Evolutionary conservation across 2,329 filamentous ascomycete genomes (phyloP).

Genomic region (Calonectria honghensis): DNA sequence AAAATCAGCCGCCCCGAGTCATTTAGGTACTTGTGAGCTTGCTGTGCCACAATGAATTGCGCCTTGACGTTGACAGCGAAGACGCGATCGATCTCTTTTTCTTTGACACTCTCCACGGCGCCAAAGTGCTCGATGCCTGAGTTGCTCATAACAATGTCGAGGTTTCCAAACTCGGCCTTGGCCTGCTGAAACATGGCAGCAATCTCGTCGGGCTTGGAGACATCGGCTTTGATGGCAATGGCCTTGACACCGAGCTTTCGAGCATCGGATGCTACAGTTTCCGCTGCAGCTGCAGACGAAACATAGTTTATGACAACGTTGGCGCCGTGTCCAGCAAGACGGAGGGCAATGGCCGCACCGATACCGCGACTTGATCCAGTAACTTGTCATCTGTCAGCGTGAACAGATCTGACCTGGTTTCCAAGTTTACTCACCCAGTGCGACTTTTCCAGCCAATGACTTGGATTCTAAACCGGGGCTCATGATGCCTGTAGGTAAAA

Average conservation of each 20-base stretch:
- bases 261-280: slow-evolving; percentile 73
- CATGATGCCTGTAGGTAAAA: too few species aligned
- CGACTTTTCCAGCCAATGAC: not conserved
- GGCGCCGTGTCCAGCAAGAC: slow-evolving; percentile 74
- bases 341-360: slow-evolving; percentile 74
- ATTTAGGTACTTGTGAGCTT: slow-evolving; percentile 82
- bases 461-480: not conserved
- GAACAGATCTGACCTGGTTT: too few species aligned
- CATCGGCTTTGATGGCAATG: slow-evolving; percentile 80
- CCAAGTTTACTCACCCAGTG: not conserved
- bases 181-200: slow-evolving; percentile 78
- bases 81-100: slow-evolving; percentile 83
- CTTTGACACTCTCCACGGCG: slow-evolving; percentile 80
- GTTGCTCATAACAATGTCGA: slow-evolving; percentile 83
- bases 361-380: slow-evolving; percentile 73
- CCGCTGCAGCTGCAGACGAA: slow-evolving; percentile 73
- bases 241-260: slow-evolving; percentile 75
- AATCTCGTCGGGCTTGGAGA: slow-evolving; percentile 78
- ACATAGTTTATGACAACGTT: slow-evolving; percentile 77
- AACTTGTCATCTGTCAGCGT: slow-evolving; percentile 41
- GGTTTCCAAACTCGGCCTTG: slow-evolving; percentile 77
- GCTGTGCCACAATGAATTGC: slow-evolving; percentile 83
- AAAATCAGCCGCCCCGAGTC: slow-evolving; percentile 82
- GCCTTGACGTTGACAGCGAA: slow-evolving; percentile 81
- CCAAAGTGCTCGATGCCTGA: slow-evolving; percentile 81